phyloP scores from a whole-genome alignment of 2,329 filamentous ascomycete species.

The Diaporthe velutina region DNA sequence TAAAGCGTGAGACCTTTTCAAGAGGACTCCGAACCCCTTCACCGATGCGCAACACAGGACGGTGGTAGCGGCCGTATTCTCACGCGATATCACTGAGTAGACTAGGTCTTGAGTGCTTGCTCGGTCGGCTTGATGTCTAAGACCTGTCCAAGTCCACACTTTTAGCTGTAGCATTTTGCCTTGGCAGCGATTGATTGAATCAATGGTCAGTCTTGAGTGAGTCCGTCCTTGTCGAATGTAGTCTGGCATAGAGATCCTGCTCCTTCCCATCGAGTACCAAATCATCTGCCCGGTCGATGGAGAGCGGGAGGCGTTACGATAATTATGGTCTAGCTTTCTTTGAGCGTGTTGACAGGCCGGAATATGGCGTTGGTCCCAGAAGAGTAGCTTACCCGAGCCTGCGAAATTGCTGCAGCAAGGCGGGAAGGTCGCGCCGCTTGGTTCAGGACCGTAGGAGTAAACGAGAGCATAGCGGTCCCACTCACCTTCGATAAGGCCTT shows the following conservation, averaged over 20 bases:
- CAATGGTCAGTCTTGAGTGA: background rate
- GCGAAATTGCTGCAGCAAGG: background rate
- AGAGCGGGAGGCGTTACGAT: background rate
- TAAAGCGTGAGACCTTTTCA: too few species aligned
- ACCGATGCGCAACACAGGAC: too few species aligned
- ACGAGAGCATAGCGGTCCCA: background rate
- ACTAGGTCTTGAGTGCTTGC: too few species aligned
- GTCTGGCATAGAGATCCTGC: too few species aligned
- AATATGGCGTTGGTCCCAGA: background rate
- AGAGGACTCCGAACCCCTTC: too few species aligned
- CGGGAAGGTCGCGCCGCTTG: background rate
- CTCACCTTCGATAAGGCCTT: background rate
- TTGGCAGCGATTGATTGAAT: too few species aligned
- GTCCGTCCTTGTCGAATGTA: background rate
- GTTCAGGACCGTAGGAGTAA: background rate
- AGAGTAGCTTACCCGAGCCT: background rate
- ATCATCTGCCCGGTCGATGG: background rate
- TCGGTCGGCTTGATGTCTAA: too few species aligned
- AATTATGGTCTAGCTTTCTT: too few species aligned
- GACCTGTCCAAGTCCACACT: too few species aligned
- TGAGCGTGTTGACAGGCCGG: background rate
- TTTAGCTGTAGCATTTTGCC: too few species aligned
- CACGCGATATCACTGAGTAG: too few species aligned
- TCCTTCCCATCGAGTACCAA: background rate
- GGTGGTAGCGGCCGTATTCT: too few species aligned